Conservation (phyloP, 208 protist species). For the Herpetomonas muscarum region DNA sequence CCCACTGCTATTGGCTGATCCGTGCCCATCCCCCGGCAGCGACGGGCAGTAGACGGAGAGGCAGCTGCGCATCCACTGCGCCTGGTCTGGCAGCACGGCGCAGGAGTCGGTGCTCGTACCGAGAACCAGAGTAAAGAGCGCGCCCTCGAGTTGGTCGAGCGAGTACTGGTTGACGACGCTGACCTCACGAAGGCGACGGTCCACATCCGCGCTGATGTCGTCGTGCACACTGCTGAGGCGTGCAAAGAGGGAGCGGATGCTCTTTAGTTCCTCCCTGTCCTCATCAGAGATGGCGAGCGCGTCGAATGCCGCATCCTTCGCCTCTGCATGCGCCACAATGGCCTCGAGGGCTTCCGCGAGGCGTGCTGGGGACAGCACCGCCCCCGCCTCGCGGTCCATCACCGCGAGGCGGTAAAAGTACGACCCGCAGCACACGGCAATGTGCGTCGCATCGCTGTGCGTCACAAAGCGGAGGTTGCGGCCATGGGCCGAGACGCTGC, state of each 20-base stretch:
- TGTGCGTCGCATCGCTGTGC: conserved; percentile 28
- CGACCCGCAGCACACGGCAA: conserved; percentile 69
- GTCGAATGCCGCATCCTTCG: neutral
- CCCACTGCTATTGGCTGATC: no score
- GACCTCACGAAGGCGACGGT: conserved; percentile 51
- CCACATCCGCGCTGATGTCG: conserved; percentile 38
- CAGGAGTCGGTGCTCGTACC: no score
- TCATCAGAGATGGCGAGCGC: conserved; percentile 5
- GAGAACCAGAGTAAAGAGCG: conserved; percentile 71
- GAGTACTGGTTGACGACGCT: conserved; percentile 58
- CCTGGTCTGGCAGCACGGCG: conserved; percentile 5
- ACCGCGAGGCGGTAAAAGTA: conserved; percentile 71
- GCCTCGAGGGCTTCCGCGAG: conserved; percentile 19
- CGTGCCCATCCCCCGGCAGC: no score
- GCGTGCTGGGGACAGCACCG: conserved; percentile 12
- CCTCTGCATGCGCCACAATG: conserved; percentile 12
- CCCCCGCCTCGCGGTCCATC: conserved; percentile 28
- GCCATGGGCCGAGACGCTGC: neutral
- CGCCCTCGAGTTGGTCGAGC: conserved; percentile 43
- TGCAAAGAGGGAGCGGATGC: conserved; percentile 42
- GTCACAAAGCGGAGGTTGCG: conserved; percentile 4
- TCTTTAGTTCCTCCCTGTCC: conserved; percentile 27
- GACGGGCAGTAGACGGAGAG: conserved; percentile 41
- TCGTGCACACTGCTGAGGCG: conserved; percentile 36
- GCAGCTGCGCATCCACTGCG: conserved; percentile 60